These are phyloP conservation scores for Schizophyllum commune DNA, from an alignment of 1,284 basidiomycete species.

Conservation along the genomic window DNA sequence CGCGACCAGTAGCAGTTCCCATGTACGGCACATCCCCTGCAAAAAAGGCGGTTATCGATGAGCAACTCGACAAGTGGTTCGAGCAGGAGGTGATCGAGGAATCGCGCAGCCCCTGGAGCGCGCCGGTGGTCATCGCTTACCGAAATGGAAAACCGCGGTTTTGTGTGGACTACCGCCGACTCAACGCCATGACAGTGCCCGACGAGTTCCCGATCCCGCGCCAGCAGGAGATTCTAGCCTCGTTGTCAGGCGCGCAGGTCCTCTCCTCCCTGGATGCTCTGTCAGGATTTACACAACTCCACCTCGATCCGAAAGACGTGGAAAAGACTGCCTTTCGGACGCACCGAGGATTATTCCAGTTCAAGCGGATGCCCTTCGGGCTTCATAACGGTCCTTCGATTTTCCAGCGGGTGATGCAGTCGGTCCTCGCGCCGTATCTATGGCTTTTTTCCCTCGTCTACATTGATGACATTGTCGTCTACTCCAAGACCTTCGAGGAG, in stretches of 20 bases:
- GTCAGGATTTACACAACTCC: slow-evolving; percentile 32
- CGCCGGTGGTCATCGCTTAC: slow-evolving; percentile 25
- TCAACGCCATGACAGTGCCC: slow-evolving; percentile 24
- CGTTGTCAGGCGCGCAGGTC: slow-evolving; percentile 23
- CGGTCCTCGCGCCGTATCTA: slow-evolving; percentile 26
- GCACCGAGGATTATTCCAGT: slow-evolving; percentile 32
- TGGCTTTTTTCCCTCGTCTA: slow-evolving; percentile 33
- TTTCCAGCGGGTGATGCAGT: slow-evolving; percentile 34
- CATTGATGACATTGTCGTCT: slow-evolving; percentile 31
- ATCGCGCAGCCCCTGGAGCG: slow-evolving; percentile 26
- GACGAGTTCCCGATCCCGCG: slow-evolving; percentile 23
- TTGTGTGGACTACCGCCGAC: slow-evolving; percentile 25
- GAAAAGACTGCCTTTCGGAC: slow-evolving; percentile 31
- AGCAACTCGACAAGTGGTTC: slow-evolving; percentile 23
- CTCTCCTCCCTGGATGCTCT: slow-evolving; percentile 29
- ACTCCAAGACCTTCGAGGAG: slow-evolving; percentile 23
- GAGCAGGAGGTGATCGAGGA: slow-evolving; percentile 23
- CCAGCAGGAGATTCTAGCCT: slow-evolving; percentile 28
- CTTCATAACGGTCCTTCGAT: slow-evolving; percentile 30
- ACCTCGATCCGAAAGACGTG: slow-evolving; percentile 20
- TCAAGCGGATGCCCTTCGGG: slow-evolving; percentile 34
- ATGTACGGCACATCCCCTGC: slow-evolving; percentile 22
- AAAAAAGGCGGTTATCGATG: slow-evolving; percentile 23
- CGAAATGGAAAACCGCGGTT: slow-evolving; percentile 24
- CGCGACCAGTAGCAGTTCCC: slow-evolving; percentile 17